These are phyloP conservation scores for Trichoderma brevicompactum DNA, from an alignment of 2,329 filamentous ascomycete species.

Conservation along the genomic window DNA sequence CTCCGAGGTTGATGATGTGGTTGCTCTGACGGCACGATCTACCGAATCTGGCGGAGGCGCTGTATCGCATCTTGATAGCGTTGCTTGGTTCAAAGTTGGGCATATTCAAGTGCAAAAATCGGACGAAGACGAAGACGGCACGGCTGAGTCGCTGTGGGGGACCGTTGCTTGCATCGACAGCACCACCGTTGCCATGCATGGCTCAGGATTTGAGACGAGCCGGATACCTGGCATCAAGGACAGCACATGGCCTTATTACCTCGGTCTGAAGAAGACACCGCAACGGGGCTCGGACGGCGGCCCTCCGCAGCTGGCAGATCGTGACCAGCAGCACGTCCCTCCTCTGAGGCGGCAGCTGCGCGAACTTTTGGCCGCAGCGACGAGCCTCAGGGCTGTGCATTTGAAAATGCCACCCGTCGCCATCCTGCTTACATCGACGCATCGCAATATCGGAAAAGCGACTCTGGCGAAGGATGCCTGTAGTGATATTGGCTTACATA, in stretches of 20 bases:
- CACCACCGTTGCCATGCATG: constrained; percentile 83
- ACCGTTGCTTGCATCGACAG: constrained; percentile 86
- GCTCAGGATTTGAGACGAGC: constrained; percentile 84
- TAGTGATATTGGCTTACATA: constrained; percentile 86
- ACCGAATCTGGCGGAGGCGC: constrained; percentile 37
- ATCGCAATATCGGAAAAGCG: constrained; percentile 92
- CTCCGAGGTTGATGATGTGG: constrained; percentile 72
- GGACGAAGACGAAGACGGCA: constrained; percentile 61
- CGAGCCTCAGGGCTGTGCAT: constrained; percentile 83
- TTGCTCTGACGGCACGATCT: constrained; percentile 54
- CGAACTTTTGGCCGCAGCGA: constrained; percentile 85
- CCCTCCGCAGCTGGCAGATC: constrained; percentile 50
- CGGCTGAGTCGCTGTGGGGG: constrained; percentile 77
- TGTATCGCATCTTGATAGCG: constrained; percentile 55
- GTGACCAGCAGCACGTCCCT: constrained; percentile 56
- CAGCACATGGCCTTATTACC: constrained; percentile 88
- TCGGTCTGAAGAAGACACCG: constrained; percentile 73
- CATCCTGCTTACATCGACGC: constrained; percentile 86
- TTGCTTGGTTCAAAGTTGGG: constrained; percentile 92
- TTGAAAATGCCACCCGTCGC: constrained; percentile 86
- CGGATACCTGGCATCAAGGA: constrained; percentile 75
- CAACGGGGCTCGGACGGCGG: constrained; percentile 48
- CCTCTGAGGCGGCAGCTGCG: constrained; percentile 72
- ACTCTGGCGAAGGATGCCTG: constrained; percentile 77
- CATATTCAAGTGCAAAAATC: constrained; percentile 65